Evolutionary conservation across 1,139 yeast species (phyloP), one percentile per base, ranked within the genome.

Genomic region (Lodderomyces oxycetoniae): DNA sequence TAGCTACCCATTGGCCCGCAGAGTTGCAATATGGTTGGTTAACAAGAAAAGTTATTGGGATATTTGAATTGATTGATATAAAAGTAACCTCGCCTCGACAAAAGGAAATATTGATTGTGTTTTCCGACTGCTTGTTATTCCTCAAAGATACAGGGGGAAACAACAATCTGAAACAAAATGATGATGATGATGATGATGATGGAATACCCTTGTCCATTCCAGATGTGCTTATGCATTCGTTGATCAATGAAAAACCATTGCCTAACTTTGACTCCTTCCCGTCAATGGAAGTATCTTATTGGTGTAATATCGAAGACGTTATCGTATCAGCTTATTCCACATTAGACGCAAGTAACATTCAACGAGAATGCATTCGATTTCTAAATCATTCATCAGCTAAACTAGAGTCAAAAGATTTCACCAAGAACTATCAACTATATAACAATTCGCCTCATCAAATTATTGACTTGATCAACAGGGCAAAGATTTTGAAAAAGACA

Each of bases 1-100:
- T 88, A 17, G 94, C 96, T 5, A 67, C 75, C 7, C 77, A 77
- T 15, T 89, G 96, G 96, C 97, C 97, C 0, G 61, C 76, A 0
- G 89, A 83, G 47, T 65, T 89, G 17, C 95, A 86, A 46, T 81
- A 80, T 49, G 95, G 95, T 17, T 88, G 96, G 96, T 56, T 87
- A 16, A 71, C 81, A 20, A 69, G 97, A 39, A 73, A 93, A 42
- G 91, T 89, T 3, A 88, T 89, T 13, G 84, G 93, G 0, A 80
- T 88, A 1, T 82, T 77, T 55, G 95, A 77, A 68, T 45, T 63
- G 61, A 35, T 50, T 56, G 43, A 58, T 50, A 40, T 58, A 36
- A 39, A 55, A 48, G 56, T 59, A 1, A 55, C 59, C 26, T 57
- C 64, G 8, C 36, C 36, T 6, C 43, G 48, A 24, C 51, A 53